These are phyloP conservation scores for Sporothrix schenckii DNA, from an alignment of 2,329 filamentous ascomycete species.

Conservation along the genomic window DNA sequence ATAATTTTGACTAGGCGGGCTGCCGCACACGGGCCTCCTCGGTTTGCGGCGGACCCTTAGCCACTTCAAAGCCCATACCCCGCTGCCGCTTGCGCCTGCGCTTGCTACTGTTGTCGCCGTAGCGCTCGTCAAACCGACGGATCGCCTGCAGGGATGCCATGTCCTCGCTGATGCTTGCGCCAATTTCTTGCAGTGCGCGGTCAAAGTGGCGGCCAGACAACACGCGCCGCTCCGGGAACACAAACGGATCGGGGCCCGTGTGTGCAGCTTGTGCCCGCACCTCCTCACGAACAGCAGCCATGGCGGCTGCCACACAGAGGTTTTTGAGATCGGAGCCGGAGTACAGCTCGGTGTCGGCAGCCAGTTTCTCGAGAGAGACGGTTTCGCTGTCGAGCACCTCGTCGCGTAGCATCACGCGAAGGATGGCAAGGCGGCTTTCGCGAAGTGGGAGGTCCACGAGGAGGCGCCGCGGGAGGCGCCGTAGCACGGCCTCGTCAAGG, in stretches of 20 bases:
- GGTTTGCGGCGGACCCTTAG: constrained; percentile 46
- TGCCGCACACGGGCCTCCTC: constrained; percentile 52
- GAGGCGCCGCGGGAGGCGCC: constrained; percentile 72
- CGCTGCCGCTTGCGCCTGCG: constrained; percentile 62
- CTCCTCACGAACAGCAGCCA: constrained; percentile 78
- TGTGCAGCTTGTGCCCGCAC: constrained; percentile 46
- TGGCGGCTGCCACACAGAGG: constrained; percentile 75
- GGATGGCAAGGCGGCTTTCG: constrained; percentile 60
- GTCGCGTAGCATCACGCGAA: constrained; percentile 70
- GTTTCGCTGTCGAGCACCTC: constrained; percentile 62
- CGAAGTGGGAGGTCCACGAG: constrained; percentile 72
- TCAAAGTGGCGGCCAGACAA: constrained; percentile 76
- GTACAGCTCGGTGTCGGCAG: constrained; percentile 72
- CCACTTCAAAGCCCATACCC: constrained; percentile 62
- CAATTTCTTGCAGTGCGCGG: constrained; percentile 82
- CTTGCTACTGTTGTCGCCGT: constrained; percentile 76
- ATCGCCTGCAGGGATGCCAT: constrained; percentile 86
- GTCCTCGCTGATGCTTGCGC: constrained; percentile 89
- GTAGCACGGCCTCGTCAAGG: constrained; percentile 82
- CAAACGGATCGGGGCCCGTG: constrained; percentile 50
- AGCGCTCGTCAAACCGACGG: constrained; percentile 93
- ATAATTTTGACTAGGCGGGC: not conserved
- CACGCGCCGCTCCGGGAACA: constrained; percentile 69
- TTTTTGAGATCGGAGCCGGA: constrained; percentile 85
- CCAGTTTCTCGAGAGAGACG: constrained; percentile 65